Conservation (phyloP, 768 basidiomycete species). For the Pholiota molesta region DNA sequence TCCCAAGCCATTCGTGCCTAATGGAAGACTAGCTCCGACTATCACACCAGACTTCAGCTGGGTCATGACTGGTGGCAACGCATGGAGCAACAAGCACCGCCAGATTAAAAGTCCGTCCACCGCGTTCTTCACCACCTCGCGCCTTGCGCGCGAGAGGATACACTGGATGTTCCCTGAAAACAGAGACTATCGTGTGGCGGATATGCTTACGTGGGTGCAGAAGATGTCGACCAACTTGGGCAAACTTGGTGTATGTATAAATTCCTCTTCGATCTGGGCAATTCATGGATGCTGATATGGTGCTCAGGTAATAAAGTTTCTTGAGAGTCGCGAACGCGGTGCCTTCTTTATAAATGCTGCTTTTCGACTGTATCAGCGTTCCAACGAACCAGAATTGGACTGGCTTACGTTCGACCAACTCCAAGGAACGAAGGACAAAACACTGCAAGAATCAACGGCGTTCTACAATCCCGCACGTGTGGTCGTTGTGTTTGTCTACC, state of each 20-base stretch:
- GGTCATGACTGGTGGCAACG: conserved; percentile 29
- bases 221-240: conserved; percentile 57
- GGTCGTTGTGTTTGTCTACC: conserved; percentile 65
- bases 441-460: conserved; percentile 75
- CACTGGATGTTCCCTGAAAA: conserved; percentile 69
- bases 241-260: conserved; percentile 57
- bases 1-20: conserved; percentile 22
- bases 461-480: conserved; percentile 68
- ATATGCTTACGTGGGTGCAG: conserved; percentile 59
- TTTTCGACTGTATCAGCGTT: conserved; percentile 52
- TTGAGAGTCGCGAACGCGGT: conserved; percentile 70
- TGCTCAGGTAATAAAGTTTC: conserved; percentile 67
- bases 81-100: conserved; percentile 29
- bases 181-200: conserved; percentile 62
- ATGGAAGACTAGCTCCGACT: conserved; percentile 17
- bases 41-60: conserved; percentile 27
- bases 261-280: not conserved
- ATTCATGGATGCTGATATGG: conserved; percentile 10
- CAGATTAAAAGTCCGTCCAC: conserved; percentile 29
- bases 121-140: conserved; percentile 59
- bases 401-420: conserved; percentile 71
- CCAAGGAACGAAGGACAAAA: conserved; percentile 67
- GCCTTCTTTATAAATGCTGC: conserved; percentile 73
- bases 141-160: conserved; percentile 62
- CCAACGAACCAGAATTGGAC: conserved; percentile 71